Conservation (phyloP, 1,284 basidiomycete genomes). For the Moesziomyces parantarcticus region DNA sequence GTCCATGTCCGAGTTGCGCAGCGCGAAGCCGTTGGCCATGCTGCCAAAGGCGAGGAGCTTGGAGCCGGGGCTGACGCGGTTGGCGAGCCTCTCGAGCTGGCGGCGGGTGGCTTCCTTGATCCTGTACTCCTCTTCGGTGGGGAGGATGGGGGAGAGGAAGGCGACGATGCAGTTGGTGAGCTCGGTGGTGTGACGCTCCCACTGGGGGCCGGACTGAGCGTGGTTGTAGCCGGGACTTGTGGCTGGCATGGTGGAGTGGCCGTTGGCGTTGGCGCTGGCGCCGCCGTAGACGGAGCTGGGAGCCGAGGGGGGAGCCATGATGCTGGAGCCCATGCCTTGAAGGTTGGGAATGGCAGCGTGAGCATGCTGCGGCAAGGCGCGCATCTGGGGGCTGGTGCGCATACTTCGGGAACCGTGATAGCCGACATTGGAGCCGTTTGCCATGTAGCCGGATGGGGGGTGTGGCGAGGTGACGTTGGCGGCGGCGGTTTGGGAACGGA, state of each 20-base stretch:
- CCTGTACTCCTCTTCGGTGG: conserved; percentile 66
- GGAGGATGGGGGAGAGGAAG: conserved; percentile 64
- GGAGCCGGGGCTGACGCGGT: conserved; percentile 90
- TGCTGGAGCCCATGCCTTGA: conserved; percentile 15
- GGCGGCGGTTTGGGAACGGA: conserved; percentile 37
- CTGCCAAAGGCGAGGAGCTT: conserved; percentile 88
- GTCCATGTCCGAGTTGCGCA: conserved; percentile 98
- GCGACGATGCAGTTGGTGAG: conserved; percentile 64
- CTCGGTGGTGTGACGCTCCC: conserved; percentile 63
- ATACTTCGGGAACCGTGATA: conserved; percentile 32
- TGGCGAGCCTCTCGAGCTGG: conserved; percentile 90
- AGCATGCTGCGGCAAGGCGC: conserved; percentile 28
- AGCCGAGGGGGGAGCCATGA: conserved; percentile 10
- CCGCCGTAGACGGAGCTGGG: conserved; percentile 24
- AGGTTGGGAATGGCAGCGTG: conserved; percentile 22
- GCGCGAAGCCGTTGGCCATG: conserved; percentile 91
- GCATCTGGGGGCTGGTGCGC: conserved; percentile 46
- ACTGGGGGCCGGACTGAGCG: conserved; percentile 25
- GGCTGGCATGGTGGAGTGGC: conserved; percentile 4
- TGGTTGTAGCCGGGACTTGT: conserved; percentile 29
- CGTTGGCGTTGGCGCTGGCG: not conserved
- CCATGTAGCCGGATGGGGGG: conserved; percentile 4
- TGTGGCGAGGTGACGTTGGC: conserved; percentile 23
- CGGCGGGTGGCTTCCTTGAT: conserved; percentile 93
- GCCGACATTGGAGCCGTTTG: conserved; percentile 18